A percentile compares a stretch with the other conserved stretches of the same genome.
Conservation (phyloP, 2,329 filamentous ascomycete genomes). For the Emmonsiellopsis sp. region DNA sequence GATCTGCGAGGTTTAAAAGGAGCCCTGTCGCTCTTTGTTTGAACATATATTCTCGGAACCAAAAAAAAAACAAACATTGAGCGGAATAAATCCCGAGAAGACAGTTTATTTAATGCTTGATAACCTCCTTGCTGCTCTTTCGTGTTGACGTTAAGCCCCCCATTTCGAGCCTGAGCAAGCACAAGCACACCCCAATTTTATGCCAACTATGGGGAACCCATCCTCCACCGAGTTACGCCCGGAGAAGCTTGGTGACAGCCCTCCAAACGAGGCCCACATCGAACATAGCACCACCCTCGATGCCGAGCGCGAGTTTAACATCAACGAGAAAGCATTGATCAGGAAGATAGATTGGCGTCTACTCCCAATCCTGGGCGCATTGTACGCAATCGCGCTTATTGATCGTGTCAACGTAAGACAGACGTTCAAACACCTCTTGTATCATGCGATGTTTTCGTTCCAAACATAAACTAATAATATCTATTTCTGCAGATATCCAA, state of each 20-base stretch:
- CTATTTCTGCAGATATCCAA: slow-evolving; percentile 32
- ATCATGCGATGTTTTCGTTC: background rate
- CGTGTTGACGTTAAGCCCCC: background rate
- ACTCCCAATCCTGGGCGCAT: slow-evolving; percentile 51
- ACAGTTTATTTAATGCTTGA: too few relatives aligned
- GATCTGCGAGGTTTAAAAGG: background rate
- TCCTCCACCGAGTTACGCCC: background rate
- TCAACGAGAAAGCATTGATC: slow-evolving; percentile 27
- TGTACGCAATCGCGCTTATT: slow-evolving; percentile 70
- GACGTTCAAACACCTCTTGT: background rate
- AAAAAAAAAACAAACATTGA: background rate
- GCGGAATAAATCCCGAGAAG: background rate
- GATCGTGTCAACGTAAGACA: slow-evolving; percentile 61
- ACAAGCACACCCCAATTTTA: background rate
- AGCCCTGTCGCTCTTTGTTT: background rate
- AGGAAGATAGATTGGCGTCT: slow-evolving; percentile 54
- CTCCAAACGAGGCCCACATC: background rate
- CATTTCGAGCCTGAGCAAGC: background rate
- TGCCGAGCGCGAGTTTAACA: background rate
- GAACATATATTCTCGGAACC: background rate
- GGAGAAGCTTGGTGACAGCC: background rate
- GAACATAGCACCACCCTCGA: slow-evolving; percentile 3
- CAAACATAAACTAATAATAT: background rate
- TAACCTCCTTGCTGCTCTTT: too few relatives aligned
- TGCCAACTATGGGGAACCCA: too few relatives aligned